Conservation (phyloP, 176 grass and related monocot genomes). For the Bothriochloa decipiens region DNA sequence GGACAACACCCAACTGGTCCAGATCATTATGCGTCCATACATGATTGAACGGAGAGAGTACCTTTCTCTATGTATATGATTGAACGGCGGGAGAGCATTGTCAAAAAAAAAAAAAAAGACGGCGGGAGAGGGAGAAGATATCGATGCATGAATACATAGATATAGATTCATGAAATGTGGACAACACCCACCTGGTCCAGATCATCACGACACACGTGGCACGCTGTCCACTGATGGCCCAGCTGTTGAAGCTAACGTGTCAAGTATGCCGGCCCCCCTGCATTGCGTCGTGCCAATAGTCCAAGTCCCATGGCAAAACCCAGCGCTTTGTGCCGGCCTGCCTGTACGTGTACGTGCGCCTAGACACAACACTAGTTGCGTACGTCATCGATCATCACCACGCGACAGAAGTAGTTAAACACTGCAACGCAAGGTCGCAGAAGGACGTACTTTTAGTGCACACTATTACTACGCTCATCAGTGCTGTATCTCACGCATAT, state of each 20-base stretch:
- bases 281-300: constrained; percentile 30
- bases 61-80: too few species aligned
- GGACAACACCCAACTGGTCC: not conserved
- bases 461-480: too few species aligned
- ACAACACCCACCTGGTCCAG: constrained; percentile 5
- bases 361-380: not conserved
- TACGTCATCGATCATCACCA: not conserved
- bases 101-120: too few species aligned
- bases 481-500: not conserved
- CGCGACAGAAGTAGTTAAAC: not conserved
- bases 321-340: not conserved
- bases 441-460: too few species aligned
- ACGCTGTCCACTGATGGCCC: not conserved
- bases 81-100: too few species aligned
- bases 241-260: constrained; percentile 18
- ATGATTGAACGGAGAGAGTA: too few species aligned
- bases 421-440: not conserved
- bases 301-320: constrained; percentile 36
- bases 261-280: not conserved
- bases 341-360: not conserved
- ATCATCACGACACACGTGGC: constrained; percentile 45
- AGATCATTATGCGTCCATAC: constrained; percentile 27
- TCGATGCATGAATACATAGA: too few species aligned
- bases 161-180: too few species aligned
- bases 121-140: too few species aligned